A percentile compares a stretch with the other conserved stretches of the same genome.
Conservation (phyloP, 495 filamentous ascomycete species). For the Cryomyces minteri region DNA sequence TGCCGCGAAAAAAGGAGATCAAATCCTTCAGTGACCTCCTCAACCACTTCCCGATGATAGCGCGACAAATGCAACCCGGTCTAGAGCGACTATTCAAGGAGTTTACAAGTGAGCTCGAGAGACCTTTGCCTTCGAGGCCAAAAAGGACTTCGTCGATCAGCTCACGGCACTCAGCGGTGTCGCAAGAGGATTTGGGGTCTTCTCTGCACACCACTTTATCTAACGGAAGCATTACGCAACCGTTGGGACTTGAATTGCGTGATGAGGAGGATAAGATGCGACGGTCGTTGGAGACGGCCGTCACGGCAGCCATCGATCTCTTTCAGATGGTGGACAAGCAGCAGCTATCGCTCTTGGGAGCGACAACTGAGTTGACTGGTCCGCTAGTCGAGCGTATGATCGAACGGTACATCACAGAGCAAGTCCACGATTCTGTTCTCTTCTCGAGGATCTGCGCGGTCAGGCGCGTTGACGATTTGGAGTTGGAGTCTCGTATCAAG, state of each 20-base stretch:
- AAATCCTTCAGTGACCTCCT: conserved; percentile 80
- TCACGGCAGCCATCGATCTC: conserved; percentile 84
- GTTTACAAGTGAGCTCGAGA: conserved; percentile 70
- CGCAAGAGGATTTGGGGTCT: conserved; percentile 10
- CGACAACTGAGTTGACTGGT: conserved; percentile 86
- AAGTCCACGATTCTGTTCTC: conserved; percentile 73
- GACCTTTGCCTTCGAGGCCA: conserved; percentile 41
- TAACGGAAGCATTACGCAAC: neutral
- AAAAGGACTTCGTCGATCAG: conserved; percentile 5
- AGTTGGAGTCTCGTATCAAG: conserved; percentile 74
- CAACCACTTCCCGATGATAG: conserved; percentile 89
- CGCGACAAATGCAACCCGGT: conserved; percentile 86
- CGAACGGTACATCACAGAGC: conserved; percentile 86
- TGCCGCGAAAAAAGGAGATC: conserved; percentile 68
- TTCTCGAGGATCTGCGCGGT: conserved; percentile 68
- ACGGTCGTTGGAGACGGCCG: conserved; percentile 69
- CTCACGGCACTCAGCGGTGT: neutral
- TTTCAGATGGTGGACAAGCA: conserved; percentile 94
- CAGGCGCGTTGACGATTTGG: conserved; percentile 65
- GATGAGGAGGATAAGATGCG: conserved; percentile 82
- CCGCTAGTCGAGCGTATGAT: conserved; percentile 83
- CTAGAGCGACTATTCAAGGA: conserved; percentile 81
- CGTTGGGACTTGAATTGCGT: conserved; percentile 28
- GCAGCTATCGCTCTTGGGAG: conserved; percentile 77
- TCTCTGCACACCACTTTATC: conserved; percentile 13